Conservation (phyloP, 2,329 filamentous ascomycete species). For the Blastomyces parvus region DNA sequence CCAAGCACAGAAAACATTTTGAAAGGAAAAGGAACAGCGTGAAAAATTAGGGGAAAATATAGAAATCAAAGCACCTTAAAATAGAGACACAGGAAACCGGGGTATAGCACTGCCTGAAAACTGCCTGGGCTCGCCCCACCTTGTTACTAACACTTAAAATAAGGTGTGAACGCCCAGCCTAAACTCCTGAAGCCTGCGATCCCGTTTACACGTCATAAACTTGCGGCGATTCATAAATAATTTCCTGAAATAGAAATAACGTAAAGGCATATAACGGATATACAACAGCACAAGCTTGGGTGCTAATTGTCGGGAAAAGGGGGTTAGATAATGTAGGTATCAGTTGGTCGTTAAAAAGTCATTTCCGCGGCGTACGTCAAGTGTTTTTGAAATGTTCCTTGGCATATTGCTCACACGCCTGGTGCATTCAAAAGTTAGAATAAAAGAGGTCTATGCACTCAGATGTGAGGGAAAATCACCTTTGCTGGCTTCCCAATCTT, state of each 20-base stretch:
- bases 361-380: conserved; percentile 15
- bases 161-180: conserved; percentile 15
- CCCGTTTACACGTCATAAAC: conserved; percentile 13
- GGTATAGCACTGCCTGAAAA: conserved; percentile 15
- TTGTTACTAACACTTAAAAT: conserved; percentile 9
- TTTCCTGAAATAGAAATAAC: conserved; percentile 5
- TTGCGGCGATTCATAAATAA: conserved; percentile 7
- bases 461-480: conserved; percentile 39
- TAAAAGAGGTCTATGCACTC: not conserved
- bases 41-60: conserved; percentile 12
- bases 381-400: conserved; percentile 72
- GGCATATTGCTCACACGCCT: conserved; percentile 86
- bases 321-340: conserved; percentile 4
- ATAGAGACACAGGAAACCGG: conserved; percentile 20
- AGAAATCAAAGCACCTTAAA: conserved; percentile 18
- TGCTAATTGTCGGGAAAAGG: not conserved
- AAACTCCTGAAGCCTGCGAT: conserved; percentile 16
- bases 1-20: conserved; percentile 4
- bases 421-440: conserved; percentile 4
- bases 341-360: conserved; percentile 1
- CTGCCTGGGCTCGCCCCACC: conserved; percentile 6
- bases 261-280: conserved; percentile 1
- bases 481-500: conserved; percentile 98
- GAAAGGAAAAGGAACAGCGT: conserved; percentile 1
- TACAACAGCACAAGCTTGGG: not conserved